phyloP scores from a whole-genome alignment of 805 yeast genomes.

The Candida taoyuanica region DNA sequence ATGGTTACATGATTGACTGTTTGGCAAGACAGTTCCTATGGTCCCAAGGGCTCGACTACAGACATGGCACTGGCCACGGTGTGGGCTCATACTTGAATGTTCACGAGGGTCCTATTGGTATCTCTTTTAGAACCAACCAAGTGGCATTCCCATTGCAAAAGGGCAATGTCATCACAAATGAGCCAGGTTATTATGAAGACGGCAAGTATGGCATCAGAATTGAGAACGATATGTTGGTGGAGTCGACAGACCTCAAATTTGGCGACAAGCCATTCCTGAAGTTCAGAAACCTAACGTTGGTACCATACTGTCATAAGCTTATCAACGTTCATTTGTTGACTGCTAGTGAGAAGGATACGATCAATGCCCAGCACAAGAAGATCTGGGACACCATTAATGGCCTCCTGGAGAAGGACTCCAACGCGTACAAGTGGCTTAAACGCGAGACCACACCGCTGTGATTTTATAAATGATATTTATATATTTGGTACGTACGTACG shows the following conservation, averaged over 20 bases:
- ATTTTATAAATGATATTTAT: neutral
- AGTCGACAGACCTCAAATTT: slow-evolving; percentile 38
- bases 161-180: slow-evolving; percentile 83
- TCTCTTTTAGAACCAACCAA: slow-evolving; percentile 50
- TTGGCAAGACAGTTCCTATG: slow-evolving; percentile 81
- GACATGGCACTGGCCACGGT: slow-evolving; percentile 98
- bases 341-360: slow-evolving; percentile 57
- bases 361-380: slow-evolving; percentile 59
- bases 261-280: slow-evolving; percentile 55
- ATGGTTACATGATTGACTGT: slow-evolving; percentile 73
- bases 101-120: slow-evolving; percentile 91
- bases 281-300: slow-evolving; percentile 80
- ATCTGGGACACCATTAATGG: slow-evolving; percentile 51
- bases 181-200: slow-evolving; percentile 91
- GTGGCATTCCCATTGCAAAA: slow-evolving; percentile 47
- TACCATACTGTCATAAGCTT: slow-evolving; percentile 77
- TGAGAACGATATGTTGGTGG: slow-evolving; percentile 73
- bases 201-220: slow-evolving; percentile 88
- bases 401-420: slow-evolving; percentile 50
- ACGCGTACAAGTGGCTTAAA: slow-evolving; percentile 66
- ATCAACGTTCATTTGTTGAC: slow-evolving; percentile 59
- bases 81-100: slow-evolving; percentile 90
- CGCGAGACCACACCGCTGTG: slow-evolving; percentile 41
- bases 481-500: too few species aligned
- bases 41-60: slow-evolving; percentile 78